Evolutionary conservation across 345 rosid species (phyloP).

Genomic region (Dipteronia dyeriana): DNA sequence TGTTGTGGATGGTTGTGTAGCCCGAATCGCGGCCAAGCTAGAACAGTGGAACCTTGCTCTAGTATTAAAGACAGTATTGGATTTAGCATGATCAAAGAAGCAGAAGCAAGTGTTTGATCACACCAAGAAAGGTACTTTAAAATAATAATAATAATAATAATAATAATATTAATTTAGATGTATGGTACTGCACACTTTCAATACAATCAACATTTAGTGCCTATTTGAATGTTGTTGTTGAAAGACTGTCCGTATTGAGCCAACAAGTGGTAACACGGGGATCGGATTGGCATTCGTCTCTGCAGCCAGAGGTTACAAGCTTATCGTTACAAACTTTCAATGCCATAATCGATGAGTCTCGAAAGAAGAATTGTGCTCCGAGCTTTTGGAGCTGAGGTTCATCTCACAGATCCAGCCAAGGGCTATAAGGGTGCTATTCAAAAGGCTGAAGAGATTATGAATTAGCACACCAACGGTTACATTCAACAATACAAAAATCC

Average conservation of each 20-base stretch:
- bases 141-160: too few species aligned
- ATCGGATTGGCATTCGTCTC: slow-evolving; percentile 31
- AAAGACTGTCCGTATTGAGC: too few species aligned
- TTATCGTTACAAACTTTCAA: slow-evolving; percentile 43
- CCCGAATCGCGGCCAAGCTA: slow-evolving; percentile 70
- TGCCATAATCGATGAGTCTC: slow-evolving; percentile 56
- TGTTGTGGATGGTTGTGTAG: slow-evolving; percentile 60
- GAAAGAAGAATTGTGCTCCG: slow-evolving; percentile 61
- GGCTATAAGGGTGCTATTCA: slow-evolving; percentile 40
- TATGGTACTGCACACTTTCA: too few species aligned
- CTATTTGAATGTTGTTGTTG: too few species aligned
- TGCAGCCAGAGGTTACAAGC: slow-evolving; percentile 65
- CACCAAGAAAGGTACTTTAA: too few species aligned
- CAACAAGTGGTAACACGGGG: slow-evolving; percentile 6
- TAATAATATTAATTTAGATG: too few species aligned
- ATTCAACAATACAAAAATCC: too few species aligned
- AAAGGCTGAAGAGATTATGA: slow-evolving; percentile 53
- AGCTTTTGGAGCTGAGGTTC: slow-evolving; percentile 77
- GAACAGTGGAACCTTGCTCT: slow-evolving; percentile 33
- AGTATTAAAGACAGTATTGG: too few species aligned
- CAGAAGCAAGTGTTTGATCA: too few species aligned
- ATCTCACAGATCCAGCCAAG: slow-evolving; percentile 48
- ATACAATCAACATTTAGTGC: too few species aligned
- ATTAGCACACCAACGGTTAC: too few species aligned
- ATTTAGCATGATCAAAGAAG: too few species aligned